Percentiles rank a stretch among this genome's conserved stretches.
phyloP scores from a whole-genome alignment of 148 eudicot genomes.

The Vaccinium vitisidaea region DNA sequence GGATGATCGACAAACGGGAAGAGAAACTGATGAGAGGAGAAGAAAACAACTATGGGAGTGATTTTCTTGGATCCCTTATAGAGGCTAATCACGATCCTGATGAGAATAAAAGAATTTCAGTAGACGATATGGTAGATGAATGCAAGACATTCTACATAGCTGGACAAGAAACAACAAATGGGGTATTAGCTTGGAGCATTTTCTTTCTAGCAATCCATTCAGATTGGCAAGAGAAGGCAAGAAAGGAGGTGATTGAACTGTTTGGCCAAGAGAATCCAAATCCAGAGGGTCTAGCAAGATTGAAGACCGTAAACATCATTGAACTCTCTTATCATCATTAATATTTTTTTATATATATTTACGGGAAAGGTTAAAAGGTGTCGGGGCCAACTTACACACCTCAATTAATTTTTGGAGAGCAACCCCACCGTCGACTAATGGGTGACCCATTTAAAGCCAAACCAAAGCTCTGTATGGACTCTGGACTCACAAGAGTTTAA shows the following conservation, averaged over 20 bases:
- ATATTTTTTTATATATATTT: background rate
- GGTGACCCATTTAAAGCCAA: too few species aligned
- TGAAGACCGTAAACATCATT: constrained; percentile 7
- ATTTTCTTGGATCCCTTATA: constrained; percentile 23
- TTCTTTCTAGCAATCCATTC: constrained; percentile 9
- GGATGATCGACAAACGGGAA: background rate
- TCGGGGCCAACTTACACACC: background rate
- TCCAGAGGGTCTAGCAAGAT: constrained; percentile 7
- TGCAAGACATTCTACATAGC: constrained; percentile 11
- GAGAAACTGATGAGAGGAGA: background rate
- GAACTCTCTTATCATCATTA: background rate
- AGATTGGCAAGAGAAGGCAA: constrained; percentile 16
- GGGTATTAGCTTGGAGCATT: background rate
- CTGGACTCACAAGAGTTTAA: too few species aligned
- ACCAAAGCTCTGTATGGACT: too few species aligned
- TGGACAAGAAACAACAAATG: constrained; percentile 11
- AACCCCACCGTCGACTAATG: too few species aligned
- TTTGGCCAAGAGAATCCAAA: constrained; percentile 12
- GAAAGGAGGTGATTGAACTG: constrained; percentile 9
- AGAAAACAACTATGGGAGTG: background rate
- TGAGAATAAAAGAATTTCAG: constrained; percentile 3
- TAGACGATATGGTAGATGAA: constrained; percentile 7
- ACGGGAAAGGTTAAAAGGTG: too few species aligned
- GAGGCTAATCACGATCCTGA: constrained; percentile 8
- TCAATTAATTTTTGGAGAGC: too few species aligned